Conservation (phyloP, 805 yeast genomes). For the Hanseniaspora nectarophila region DNA sequence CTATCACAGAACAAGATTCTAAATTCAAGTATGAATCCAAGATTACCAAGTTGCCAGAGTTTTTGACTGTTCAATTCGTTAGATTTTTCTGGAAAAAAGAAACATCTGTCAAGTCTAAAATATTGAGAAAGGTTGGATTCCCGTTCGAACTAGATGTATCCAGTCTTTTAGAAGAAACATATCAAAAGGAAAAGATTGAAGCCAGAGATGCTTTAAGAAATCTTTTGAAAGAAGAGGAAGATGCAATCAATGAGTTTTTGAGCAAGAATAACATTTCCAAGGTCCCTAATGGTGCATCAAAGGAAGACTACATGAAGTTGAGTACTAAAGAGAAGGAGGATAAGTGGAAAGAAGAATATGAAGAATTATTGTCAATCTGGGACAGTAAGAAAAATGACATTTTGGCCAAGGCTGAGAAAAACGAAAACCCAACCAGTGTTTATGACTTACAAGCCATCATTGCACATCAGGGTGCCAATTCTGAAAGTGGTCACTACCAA, state of each 20-base stretch:
- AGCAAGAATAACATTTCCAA: slow-evolving; percentile 16
- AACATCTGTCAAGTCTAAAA: slow-evolving; percentile 80
- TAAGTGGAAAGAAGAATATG: slow-evolving; percentile 34
- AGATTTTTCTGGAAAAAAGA: slow-evolving; percentile 95
- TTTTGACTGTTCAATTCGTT: slow-evolving; percentile 80
- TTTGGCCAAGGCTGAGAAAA: slow-evolving; percentile 38
- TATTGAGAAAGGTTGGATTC: slow-evolving; percentile 83
- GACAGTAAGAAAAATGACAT: slow-evolving; percentile 32
- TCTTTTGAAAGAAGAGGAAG: slow-evolving; percentile 62
- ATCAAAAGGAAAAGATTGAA: slow-evolving; percentile 52
- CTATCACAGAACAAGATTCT: slow-evolving; percentile 58
- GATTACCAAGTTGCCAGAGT: slow-evolving; percentile 72
- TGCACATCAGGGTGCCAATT: slow-evolving; percentile 89
- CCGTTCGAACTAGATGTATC: slow-evolving; percentile 86
- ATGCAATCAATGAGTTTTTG: slow-evolving; percentile 59
- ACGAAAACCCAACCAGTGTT: slow-evolving; percentile 77
- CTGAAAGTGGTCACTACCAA: slow-evolving; percentile 96
- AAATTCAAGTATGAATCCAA: slow-evolving; percentile 46
- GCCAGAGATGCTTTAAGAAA: slow-evolving; percentile 67
- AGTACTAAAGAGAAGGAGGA: slow-evolving; percentile 43
- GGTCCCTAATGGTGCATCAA: slow-evolving; percentile 17
- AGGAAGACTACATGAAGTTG: slow-evolving; percentile 26
- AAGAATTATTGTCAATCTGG: slow-evolving; percentile 43
- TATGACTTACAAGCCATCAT: slow-evolving; percentile 74
- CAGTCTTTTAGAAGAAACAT: slow-evolving; percentile 71